Conservation (phyloP, 2,329 filamentous ascomycete species). For the Alternaria postmessia region DNA sequence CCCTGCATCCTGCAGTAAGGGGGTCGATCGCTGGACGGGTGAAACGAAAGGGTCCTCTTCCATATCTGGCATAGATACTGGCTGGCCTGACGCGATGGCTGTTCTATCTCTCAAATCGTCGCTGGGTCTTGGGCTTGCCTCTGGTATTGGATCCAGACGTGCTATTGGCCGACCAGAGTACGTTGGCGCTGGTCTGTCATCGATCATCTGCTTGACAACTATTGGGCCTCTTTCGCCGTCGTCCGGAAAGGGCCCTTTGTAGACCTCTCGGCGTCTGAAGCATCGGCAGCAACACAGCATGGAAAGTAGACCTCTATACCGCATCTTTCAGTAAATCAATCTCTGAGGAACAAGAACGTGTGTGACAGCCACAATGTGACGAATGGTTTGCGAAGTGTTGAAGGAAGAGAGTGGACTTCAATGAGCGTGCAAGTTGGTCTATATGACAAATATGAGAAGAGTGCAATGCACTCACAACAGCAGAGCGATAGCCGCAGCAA, state of each 20-base stretch:
- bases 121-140: slow-evolving; percentile 15
- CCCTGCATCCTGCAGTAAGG: neutral
- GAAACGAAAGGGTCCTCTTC: neutral
- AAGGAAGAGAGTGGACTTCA: neutral
- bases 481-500: slow-evolving; percentile 6
- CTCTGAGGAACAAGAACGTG: neutral
- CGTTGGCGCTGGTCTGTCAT: neutral
- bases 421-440: neutral
- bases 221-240: slow-evolving; percentile 1
- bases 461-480: slow-evolving; percentile 18
- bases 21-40: neutral
- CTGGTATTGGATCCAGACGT: slow-evolving; percentile 7
- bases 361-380: neutral
- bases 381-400: neutral
- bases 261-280: neutral
- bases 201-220: neutral
- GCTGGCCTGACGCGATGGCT: neutral
- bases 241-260: neutral
- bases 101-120: neutral
- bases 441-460: neutral
- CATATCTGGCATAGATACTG: neutral
- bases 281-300: slow-evolving; percentile 4
- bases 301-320: slow-evolving; percentile 2
- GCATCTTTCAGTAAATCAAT: neutral
- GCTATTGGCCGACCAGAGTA: neutral